These are phyloP conservation scores for Santalum album DNA, from an alignment of 164 flowering plant genomes.

Conservation along the genomic window DNA sequence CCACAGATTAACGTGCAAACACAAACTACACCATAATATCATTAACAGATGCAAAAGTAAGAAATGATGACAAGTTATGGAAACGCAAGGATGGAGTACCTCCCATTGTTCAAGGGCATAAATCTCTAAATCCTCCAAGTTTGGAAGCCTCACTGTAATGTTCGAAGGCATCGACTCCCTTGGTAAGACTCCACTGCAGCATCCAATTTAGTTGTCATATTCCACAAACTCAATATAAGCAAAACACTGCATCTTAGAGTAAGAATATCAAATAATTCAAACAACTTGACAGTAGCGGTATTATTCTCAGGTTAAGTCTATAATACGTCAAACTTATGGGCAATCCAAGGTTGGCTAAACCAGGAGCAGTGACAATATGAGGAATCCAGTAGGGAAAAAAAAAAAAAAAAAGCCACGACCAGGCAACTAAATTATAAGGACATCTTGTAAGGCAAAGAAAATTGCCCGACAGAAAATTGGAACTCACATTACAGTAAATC, in stretches of 20 bases:
- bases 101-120: constrained; percentile 93
- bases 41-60: not conserved
- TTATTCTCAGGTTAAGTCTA: not conserved
- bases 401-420: no score
- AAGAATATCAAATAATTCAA: not conserved
- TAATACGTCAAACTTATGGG: not conserved
- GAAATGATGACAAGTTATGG: constrained; percentile 1
- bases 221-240: not conserved
- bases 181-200: constrained; percentile 72
- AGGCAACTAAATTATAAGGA: no score
- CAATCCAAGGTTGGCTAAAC: not conserved
- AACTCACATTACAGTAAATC: no score
- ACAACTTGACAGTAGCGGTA: not conserved
- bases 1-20: no score
- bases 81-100: constrained; percentile 35
- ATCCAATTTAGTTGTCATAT: constrained; percentile 11
- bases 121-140: constrained; percentile 68
- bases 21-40: constrained; percentile 4
- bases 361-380: not conserved
- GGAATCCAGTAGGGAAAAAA: no score
- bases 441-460: no score
- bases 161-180: constrained; percentile 78
- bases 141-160: constrained; percentile 73
- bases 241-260: constrained; percentile 4
- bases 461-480: no score